These are phyloP conservation scores for Metschnikowia sp. DNA, from an alignment of 805 yeast genomes.

Conservation along the genomic window DNA sequence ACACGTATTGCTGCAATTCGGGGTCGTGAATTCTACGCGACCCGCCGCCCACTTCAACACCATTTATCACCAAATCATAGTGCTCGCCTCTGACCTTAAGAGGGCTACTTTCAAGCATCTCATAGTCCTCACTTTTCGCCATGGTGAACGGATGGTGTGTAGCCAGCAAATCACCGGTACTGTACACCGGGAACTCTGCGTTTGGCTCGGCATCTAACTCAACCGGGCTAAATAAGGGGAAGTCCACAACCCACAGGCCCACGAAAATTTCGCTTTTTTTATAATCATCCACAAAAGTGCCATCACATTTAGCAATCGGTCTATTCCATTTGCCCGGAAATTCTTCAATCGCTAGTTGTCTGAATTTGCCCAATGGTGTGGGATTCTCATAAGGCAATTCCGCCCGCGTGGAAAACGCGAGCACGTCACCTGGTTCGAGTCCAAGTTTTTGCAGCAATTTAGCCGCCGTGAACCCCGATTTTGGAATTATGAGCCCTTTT, in stretches of 20 bases:
- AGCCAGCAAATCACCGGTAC: constrained; percentile 47
- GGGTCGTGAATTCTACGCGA: constrained; percentile 92
- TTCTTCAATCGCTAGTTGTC: constrained; percentile 66
- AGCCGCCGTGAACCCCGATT: constrained; percentile 15
- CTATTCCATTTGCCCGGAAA: constrained; percentile 53
- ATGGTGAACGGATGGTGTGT: constrained; percentile 98
- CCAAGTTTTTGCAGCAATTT: constrained; percentile 27
- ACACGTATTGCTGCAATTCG: constrained; percentile 67
- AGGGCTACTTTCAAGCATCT: constrained; percentile 51
- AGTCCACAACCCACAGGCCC: constrained; percentile 84
- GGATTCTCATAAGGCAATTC: constrained; percentile 80
- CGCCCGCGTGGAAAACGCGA: constrained; percentile 79
- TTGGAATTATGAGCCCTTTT: constrained; percentile 21
- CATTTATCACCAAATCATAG: constrained; percentile 90
- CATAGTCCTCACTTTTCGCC: constrained; percentile 71
- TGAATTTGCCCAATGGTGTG: constrained; percentile 84
- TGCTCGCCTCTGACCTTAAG: constrained; percentile 79
- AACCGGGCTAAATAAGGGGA: constrained; percentile 80
- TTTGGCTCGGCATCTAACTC: constrained; percentile 31
- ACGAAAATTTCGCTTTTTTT: constrained; percentile 43
- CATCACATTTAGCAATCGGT: constrained; percentile 21
- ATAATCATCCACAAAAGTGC: constrained; percentile 10
- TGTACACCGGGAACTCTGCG: constrained; percentile 60
- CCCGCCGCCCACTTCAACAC: constrained; percentile 97
- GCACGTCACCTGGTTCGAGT: constrained; percentile 63